These are phyloP conservation scores for Pleurotus sapidus DNA, from an alignment of 768 basidiomycete genomes.

Conservation along the genomic window DNA sequence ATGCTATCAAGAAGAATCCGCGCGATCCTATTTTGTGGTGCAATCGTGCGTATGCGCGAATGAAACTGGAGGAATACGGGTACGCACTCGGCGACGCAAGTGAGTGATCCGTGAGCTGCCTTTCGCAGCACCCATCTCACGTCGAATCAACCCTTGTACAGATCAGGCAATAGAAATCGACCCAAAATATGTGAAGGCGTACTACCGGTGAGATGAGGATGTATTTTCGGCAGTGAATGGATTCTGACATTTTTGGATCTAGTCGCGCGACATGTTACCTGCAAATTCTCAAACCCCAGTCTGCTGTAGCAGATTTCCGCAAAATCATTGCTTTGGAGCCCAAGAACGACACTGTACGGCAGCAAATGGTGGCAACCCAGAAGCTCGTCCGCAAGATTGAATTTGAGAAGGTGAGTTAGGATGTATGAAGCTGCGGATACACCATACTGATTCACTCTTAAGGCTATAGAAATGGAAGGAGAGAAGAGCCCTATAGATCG, in stretches of 20 bases:
- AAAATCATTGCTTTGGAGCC: constrained; percentile 84
- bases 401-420: constrained; percentile 76
- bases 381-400: constrained; percentile 89
- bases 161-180: constrained; percentile 87
- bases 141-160: constrained; percentile 24
- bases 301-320: constrained; percentile 86
- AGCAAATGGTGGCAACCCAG: constrained; percentile 83
- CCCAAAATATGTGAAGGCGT: constrained; percentile 87
- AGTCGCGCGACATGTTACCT: constrained; percentile 91
- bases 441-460: constrained; percentile 7
- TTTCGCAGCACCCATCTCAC: constrained; percentile 1
- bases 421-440: not conserved
- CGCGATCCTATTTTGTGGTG: constrained; percentile 89
- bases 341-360: constrained; percentile 73
- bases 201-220: constrained; percentile 58
- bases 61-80: constrained; percentile 91
- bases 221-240: not conserved
- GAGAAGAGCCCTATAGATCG: constrained; percentile 76
- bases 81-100: constrained; percentile 88
- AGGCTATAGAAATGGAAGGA: constrained; percentile 93
- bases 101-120: constrained; percentile 34
- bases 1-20: constrained; percentile 87
- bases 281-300: constrained; percentile 83
- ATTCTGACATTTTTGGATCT: not conserved
- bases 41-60: constrained; percentile 89